phyloP scores from a whole-genome alignment of 1,139 yeast species.

The Arxiozyma slooffiae region DNA sequence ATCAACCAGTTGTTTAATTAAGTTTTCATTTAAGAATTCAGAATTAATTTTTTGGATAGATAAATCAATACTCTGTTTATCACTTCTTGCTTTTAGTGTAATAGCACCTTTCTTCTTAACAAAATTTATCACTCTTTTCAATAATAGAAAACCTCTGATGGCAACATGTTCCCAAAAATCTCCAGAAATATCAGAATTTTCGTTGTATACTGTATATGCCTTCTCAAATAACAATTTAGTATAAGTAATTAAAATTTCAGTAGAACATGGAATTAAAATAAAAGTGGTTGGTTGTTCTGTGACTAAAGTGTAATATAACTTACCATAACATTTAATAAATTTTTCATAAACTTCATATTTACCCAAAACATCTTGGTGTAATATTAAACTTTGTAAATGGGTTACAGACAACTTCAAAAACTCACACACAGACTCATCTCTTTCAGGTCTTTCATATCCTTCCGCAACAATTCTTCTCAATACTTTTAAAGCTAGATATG shows the following conservation, averaged over 20 bases:
- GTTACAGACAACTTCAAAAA: slow-evolving; percentile 49
- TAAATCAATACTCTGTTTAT: slow-evolving; percentile 46
- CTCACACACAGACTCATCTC: slow-evolving; percentile 44
- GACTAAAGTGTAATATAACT: slow-evolving; percentile 50
- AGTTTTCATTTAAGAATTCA: slow-evolving; percentile 48
- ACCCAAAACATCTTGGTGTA: slow-evolving; percentile 44
- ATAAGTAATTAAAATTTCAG: slow-evolving; percentile 48
- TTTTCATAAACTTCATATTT: slow-evolving; percentile 52
- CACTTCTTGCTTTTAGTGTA: slow-evolving; percentile 53
- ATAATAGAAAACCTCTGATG: slow-evolving; percentile 56
- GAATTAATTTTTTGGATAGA: slow-evolving; percentile 46
- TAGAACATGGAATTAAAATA: slow-evolving; percentile 55
- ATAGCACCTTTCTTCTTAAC: slow-evolving; percentile 56
- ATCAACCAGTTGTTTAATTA: slow-evolving; percentile 52
- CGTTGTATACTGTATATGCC: slow-evolving; percentile 49
- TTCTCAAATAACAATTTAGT: slow-evolving; percentile 51
- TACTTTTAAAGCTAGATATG: slow-evolving; percentile 67
- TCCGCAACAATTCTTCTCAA: slow-evolving; percentile 66
- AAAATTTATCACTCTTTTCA: slow-evolving; percentile 56
- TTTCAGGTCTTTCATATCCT: slow-evolving; percentile 63
- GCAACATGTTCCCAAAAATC: slow-evolving; percentile 72
- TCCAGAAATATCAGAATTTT: slow-evolving; percentile 39
- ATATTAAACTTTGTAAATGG: slow-evolving; percentile 51
- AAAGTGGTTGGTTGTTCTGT: slow-evolving; percentile 52
- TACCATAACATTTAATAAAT: slow-evolving; percentile 66